Evolutionary conservation across 2,329 filamentous ascomycete species (phyloP).

Genomic region (Colletotrichum sp.): DNA sequence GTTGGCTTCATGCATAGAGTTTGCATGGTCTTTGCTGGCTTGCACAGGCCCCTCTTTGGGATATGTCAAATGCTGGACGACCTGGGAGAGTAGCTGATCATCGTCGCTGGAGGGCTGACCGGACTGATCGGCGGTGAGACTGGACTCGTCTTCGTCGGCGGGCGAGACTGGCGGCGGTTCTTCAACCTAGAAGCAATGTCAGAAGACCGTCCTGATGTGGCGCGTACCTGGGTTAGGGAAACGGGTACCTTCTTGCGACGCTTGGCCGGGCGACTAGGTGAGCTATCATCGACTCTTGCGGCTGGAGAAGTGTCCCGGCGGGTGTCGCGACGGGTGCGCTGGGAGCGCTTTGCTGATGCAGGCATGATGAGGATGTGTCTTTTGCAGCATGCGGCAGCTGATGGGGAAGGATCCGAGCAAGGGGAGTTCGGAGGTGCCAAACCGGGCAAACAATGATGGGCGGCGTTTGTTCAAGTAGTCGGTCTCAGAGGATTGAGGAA

Average conservation of each 20-base stretch:
- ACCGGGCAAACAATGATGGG: background rate
- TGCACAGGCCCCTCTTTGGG: constrained; percentile 55
- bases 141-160: constrained; percentile 51
- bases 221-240: constrained; percentile 11
- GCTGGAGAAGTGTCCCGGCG: constrained; percentile 40
- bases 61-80: constrained; percentile 55
- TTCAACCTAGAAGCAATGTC: constrained; percentile 35
- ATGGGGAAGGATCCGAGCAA: background rate
- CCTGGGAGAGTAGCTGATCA: constrained; percentile 60
- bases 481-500: constrained; percentile 10
- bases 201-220: background rate
- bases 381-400: constrained; percentile 17
- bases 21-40: constrained; percentile 67
- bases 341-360: constrained; percentile 40
- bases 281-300: constrained; percentile 52
- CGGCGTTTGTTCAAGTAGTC: constrained; percentile 9
- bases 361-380: constrained; percentile 33
- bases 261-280: constrained; percentile 67
- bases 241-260: constrained; percentile 64
- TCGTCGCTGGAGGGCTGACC: constrained; percentile 50
- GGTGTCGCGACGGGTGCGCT: constrained; percentile 42
- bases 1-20: constrained; percentile 66
- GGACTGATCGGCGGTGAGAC: constrained; percentile 45
- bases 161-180: constrained; percentile 44
- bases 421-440: background rate